Base-by-base conservation (phyloP, 306 rosid species). In the Carpinus viminea region DNA sequence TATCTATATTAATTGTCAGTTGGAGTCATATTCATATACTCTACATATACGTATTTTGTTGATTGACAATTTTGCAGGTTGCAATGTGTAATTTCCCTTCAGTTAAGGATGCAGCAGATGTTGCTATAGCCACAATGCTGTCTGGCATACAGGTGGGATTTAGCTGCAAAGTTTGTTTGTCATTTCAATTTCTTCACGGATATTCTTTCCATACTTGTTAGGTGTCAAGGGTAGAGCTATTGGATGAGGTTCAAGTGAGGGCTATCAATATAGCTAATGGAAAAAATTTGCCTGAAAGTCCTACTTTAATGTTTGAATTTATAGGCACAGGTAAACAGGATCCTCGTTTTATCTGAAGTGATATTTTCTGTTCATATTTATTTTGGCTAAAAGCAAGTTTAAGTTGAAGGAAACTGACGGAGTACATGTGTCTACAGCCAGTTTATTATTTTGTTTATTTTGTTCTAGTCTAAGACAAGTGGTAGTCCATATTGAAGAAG, bases 81-180 rank as follows among this genome's bases (percentile, higher is more conserved):
- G 98, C 98, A 71, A 90, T 91, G 98, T 95, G 98, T 89, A 92
- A 91, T 86, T 93, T 95, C 64, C 97, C 96, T 83, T 84, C 98
- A 31, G 76, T 91, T 76, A 95, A 95, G 88, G 93, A 91, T 84
- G 98, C 98, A 43, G 97, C 98, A 70, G 93, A 92, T 90, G 98
- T 91, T 79, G 96, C 98, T 83, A 91, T 92, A 79, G 90, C 98
- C 57, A 86, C 97, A 8, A 92, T 95, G 98, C 86, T 85, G 88
- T 91, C 93, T 74, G 97, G 98, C 68, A 91, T 95, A 90, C 98
- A 95, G 95, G 98, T 94, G 81, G 74, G 68, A 46, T 53, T 61
- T 79, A 72, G 74, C 76, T 77, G 72, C 72, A 50, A 75, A 68
- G 73, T 60, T 76, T 78, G 70, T 53, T 38, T 57, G 38, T 36